Evolutionary conservation across 768 basidiomycete genomes (phyloP).

Genomic region (Podaxis carcinomalis): DNA sequence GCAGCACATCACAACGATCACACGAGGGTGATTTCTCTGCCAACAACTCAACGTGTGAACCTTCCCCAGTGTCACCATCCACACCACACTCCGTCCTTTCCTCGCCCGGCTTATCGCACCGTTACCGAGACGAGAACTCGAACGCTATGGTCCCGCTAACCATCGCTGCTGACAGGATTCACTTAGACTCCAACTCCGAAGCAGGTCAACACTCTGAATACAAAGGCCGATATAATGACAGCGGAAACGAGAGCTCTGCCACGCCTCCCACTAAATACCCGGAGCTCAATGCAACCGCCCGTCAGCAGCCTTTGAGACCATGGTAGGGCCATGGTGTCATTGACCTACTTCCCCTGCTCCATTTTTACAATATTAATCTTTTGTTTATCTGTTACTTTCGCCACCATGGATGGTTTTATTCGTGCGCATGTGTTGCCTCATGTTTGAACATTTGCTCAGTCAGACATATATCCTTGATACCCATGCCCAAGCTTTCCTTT

Average conservation of each 20-base stretch:
- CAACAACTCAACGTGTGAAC: conserved; percentile 43
- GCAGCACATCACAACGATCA: conserved; percentile 19
- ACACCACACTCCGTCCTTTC: conserved; percentile 46
- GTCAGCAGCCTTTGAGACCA: conserved; percentile 6
- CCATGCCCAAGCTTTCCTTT: background rate
- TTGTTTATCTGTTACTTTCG: background rate
- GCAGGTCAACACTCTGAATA: background rate
- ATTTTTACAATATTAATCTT: background rate
- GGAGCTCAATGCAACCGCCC: background rate
- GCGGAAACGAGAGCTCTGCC: background rate
- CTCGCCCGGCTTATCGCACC: conserved; percentile 5
- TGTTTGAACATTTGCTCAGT: background rate
- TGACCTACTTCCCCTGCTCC: background rate
- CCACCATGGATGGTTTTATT: background rate
- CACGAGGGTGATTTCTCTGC: conserved; percentile 28
- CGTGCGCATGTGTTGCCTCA: background rate
- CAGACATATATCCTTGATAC: conserved; percentile 12
- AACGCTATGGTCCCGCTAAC: conserved; percentile 3
- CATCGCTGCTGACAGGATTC: conserved; percentile 9
- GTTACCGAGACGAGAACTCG: conserved; percentile 7
- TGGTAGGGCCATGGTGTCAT: background rate
- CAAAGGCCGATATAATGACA: background rate
- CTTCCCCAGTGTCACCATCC: conserved; percentile 51
- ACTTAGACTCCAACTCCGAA: conserved; percentile 5
- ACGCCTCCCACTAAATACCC: conserved; percentile 1